Percentiles rank a stretch among this genome's conserved stretches.
Evolutionary conservation across 2,329 filamentous ascomycete species (phyloP).

Genomic region (Epichloe scottii): DNA sequence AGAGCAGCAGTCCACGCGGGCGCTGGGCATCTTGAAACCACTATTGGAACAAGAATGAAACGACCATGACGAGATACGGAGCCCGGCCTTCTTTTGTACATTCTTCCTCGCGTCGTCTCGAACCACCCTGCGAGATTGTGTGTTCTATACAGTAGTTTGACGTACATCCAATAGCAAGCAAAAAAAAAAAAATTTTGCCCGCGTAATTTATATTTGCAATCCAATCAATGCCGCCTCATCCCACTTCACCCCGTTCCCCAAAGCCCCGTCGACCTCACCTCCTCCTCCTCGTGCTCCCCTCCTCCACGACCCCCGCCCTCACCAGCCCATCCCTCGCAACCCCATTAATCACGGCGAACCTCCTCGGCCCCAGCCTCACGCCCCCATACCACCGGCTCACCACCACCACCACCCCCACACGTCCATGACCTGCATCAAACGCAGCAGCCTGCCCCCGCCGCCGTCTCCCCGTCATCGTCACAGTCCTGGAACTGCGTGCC

Average conservation of each 20-base stretch:
- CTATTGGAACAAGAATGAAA: slow-evolving; percentile 26
- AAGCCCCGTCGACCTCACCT: neutral
- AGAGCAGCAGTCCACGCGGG: slow-evolving; percentile 59
- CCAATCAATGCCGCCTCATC: no score
- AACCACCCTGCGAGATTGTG: no score
- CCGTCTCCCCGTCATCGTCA: slow-evolving; percentile 91
- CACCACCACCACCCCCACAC: slow-evolving; percentile 83
- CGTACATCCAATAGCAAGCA: no score
- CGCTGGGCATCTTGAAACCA: slow-evolving; percentile 55
- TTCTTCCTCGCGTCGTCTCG: no score
- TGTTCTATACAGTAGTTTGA: no score
- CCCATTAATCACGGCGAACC: slow-evolving; percentile 83
- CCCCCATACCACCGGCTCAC: slow-evolving; percentile 95
- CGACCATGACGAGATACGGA: neutral
- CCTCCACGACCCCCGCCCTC: slow-evolving; percentile 54
- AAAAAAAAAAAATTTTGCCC: neutral
- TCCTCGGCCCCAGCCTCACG: slow-evolving; percentile 72
- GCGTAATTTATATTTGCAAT: neutral
- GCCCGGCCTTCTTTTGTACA: neutral
- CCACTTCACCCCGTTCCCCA: no score
- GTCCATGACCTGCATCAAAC: slow-evolving; percentile 90
- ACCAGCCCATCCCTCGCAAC: slow-evolving; percentile 77
- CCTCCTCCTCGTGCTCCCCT: slow-evolving; percentile 19
- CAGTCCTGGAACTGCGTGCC: slow-evolving; percentile 62
- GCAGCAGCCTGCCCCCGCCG: slow-evolving; percentile 73